Evolutionary conservation across 495 filamentous ascomycete genomes (phyloP).

Genomic region (Penicillium ochrochloron): DNA sequence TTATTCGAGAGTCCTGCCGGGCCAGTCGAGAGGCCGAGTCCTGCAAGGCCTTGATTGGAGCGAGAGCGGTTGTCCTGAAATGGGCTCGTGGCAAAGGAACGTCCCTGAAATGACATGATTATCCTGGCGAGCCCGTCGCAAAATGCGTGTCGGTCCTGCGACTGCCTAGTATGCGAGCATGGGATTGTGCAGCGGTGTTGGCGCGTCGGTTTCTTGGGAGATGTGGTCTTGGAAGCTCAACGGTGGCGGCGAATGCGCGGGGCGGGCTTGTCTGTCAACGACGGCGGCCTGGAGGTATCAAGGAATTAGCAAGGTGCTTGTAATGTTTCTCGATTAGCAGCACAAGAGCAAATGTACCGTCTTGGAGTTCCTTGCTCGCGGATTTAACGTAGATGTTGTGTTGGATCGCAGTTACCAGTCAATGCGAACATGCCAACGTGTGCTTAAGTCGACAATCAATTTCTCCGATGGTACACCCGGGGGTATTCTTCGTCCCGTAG

Average conservation of each 20-base stretch:
- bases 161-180: conserved; percentile 20
- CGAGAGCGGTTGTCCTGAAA: conserved; percentile 70
- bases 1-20: conserved; percentile 42
- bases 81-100: conserved; percentile 50
- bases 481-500: neutral
- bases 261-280: neutral
- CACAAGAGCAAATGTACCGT: neutral
- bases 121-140: conserved; percentile 1
- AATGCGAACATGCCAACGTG: conserved; percentile 25
- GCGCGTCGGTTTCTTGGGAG: neutral
- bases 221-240: conserved; percentile 11
- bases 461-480: conserved; percentile 7
- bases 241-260: conserved; percentile 11
- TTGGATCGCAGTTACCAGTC: neutral
- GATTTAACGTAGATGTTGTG: neutral
- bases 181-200: neutral
- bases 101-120: conserved; percentile 28
- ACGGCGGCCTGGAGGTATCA: neutral
- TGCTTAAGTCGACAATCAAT: conserved; percentile 16
- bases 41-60: conserved; percentile 50
- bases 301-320: neutral
- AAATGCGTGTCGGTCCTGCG: conserved; percentile 5
- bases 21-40: conserved; percentile 45
- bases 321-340: neutral
- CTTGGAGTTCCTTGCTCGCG: neutral